These are phyloP conservation scores for Septoria petroselini DNA, from an alignment of 2,329 filamentous ascomycete species.

Conservation along the genomic window DNA sequence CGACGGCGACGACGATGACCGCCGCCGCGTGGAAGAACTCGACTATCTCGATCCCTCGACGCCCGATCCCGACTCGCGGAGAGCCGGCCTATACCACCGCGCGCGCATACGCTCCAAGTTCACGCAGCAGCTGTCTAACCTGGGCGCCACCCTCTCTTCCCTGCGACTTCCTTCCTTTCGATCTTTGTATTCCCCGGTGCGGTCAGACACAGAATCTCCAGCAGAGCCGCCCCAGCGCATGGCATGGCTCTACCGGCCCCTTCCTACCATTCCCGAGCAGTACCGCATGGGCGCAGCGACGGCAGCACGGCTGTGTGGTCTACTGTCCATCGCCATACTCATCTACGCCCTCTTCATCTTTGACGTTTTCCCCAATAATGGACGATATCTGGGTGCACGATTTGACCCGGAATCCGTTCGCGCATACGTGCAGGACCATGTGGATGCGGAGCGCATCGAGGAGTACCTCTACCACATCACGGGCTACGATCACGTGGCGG, in stretches of 20 bases:
- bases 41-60: conserved; percentile 65
- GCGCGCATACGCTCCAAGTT: conserved; percentile 49
- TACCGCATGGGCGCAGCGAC: conserved; percentile 60
- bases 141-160: conserved; percentile 57
- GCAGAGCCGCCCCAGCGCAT: conserved; percentile 16
- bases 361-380: conserved; percentile 71
- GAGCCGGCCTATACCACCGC: conserved; percentile 36
- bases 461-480: conserved; percentile 75
- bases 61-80: conserved; percentile 25
- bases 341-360: conserved; percentile 84
- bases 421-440: conserved; percentile 67
- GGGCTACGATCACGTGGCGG: conserved; percentile 82
- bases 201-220: conserved; percentile 15
- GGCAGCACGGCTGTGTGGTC: conserved; percentile 68
- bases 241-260: conserved; percentile 24
- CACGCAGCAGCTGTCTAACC: conserved; percentile 55
- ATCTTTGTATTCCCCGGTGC: conserved; percentile 41
- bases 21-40: conserved; percentile 83
- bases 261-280: conserved; percentile 47
- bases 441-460: conserved; percentile 62
- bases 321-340: conserved; percentile 71
- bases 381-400: conserved; percentile 62
- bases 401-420: conserved; percentile 83
- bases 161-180: conserved; percentile 52
- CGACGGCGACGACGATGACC: conserved; percentile 53